Conservation (phyloP, 495 filamentous ascomycete species). For the Penicillium maclennaniae region DNA sequence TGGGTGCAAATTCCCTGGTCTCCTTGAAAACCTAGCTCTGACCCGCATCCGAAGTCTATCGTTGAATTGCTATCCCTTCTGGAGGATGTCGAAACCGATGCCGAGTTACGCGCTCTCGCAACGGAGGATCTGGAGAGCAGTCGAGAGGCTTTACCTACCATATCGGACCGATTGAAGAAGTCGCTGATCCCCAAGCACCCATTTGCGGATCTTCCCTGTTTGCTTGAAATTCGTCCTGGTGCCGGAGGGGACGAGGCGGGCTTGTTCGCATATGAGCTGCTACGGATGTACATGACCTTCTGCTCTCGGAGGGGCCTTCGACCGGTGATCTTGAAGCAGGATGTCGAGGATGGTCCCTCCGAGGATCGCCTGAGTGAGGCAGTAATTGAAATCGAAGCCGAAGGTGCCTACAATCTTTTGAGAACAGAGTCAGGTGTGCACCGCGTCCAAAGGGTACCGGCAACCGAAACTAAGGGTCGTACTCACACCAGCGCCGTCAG, state of each 20-base stretch:
- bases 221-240: conserved; percentile 88
- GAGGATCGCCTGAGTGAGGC: conserved; percentile 73
- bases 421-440: conserved; percentile 91
- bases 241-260: conserved; percentile 91
- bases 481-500: conserved; percentile 90
- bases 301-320: conserved; percentile 63
- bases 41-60: conserved; percentile 43
- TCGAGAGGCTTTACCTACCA: conserved; percentile 50
- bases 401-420: conserved; percentile 74
- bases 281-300: conserved; percentile 84
- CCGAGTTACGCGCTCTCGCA: conserved; percentile 65
- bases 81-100: conserved; percentile 55
- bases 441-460: conserved; percentile 86
- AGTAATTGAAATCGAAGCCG: conserved; percentile 74
- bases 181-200: conserved; percentile 84
- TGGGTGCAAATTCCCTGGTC: conserved; percentile 16
- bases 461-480: conserved; percentile 83
- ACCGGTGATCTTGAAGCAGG: conserved; percentile 52
- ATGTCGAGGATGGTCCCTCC: conserved; percentile 51
- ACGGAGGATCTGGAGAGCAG: conserved; percentile 69
- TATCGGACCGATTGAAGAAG: conserved; percentile 63
- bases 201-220: conserved; percentile 86
- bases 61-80: conserved; percentile 56
- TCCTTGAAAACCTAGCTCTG: background rate
- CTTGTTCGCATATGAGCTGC: conserved; percentile 79